phyloP scores from a whole-genome alignment of 306 rosid species.

The Trifolium fragiferum region DNA sequence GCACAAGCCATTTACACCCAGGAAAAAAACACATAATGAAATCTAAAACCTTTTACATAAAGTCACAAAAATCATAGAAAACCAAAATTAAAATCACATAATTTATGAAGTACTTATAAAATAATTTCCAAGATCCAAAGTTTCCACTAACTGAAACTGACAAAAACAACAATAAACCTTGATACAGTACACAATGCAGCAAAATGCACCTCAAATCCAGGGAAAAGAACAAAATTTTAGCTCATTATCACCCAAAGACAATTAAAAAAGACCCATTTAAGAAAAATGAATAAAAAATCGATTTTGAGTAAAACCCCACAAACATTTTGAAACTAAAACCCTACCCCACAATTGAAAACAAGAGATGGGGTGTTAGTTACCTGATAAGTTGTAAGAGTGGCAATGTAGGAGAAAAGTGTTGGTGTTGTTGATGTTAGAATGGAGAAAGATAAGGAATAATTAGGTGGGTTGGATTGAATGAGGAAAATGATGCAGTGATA shows the following conservation, averaged over 20 bases:
- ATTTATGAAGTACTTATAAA: not conserved
- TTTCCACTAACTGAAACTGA: constrained; percentile 10
- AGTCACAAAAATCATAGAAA: not conserved
- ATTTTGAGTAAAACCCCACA: not conserved
- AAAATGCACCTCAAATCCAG: constrained; percentile 23
- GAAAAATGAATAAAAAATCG: constrained; percentile 8
- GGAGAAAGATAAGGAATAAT: not conserved
- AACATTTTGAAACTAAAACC: not conserved
- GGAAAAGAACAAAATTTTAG: constrained; percentile 34
- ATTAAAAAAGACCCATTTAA: not conserved
- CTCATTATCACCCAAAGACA: not conserved
- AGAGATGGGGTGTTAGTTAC: constrained; percentile 36
- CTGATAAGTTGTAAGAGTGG: constrained; percentile 36
- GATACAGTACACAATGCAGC: constrained; percentile 21
- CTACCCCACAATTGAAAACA: not conserved
- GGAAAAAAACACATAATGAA: not conserved
- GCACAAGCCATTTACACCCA: constrained; percentile 8
- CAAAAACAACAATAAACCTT: not conserved
- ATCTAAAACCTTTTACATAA: constrained; percentile 2
- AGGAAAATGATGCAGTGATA: not conserved
- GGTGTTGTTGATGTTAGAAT: too few species aligned
- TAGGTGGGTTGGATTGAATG: not conserved
- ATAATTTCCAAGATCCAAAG: constrained; percentile 12
- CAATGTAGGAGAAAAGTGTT: constrained; percentile 44
- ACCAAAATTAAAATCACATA: constrained; percentile 1